These are phyloP conservation scores for Periconia sp. DNA, from an alignment of 2,329 filamentous ascomycete species.

Conservation along the genomic window DNA sequence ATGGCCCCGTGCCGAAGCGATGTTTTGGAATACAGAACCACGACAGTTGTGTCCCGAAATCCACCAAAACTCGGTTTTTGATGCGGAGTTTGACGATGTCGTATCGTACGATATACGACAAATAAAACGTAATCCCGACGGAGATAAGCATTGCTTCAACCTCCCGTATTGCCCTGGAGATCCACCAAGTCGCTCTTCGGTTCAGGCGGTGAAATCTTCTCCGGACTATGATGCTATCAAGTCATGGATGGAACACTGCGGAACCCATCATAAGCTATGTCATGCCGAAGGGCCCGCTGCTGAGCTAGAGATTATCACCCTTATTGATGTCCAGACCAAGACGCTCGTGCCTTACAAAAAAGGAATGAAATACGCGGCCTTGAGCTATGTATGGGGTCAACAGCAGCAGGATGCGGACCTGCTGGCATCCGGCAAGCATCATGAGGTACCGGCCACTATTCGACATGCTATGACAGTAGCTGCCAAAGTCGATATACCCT, in stretches of 20 bases:
- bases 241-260: conserved; percentile 1
- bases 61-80: not conserved
- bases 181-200: not conserved
- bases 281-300: not conserved
- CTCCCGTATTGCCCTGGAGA: not conserved
- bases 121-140: no score
- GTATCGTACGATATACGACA: not conserved
- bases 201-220: not conserved
- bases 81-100: not conserved
- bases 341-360: not conserved
- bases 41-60: not conserved
- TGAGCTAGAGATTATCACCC: not conserved
- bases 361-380: not conserved
- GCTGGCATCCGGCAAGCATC: not conserved
- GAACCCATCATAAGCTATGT: not conserved
- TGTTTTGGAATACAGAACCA: conserved; percentile 4
- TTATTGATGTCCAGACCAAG: conserved; percentile 1
- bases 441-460: conserved; percentile 1
- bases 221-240: conserved; percentile 3
- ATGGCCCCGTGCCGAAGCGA: not conserved
- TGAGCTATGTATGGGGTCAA: conserved; percentile 1
- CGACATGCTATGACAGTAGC: conserved; percentile 2
- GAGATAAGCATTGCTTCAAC: not conserved
- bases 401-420: not conserved
- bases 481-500: not conserved